A percentile compares a stretch with the other conserved stretches of the same genome.
These are phyloP conservation scores for Eustoma russellianum DNA, from an alignment of 257 asterid genomes.

Conservation along the genomic window DNA sequence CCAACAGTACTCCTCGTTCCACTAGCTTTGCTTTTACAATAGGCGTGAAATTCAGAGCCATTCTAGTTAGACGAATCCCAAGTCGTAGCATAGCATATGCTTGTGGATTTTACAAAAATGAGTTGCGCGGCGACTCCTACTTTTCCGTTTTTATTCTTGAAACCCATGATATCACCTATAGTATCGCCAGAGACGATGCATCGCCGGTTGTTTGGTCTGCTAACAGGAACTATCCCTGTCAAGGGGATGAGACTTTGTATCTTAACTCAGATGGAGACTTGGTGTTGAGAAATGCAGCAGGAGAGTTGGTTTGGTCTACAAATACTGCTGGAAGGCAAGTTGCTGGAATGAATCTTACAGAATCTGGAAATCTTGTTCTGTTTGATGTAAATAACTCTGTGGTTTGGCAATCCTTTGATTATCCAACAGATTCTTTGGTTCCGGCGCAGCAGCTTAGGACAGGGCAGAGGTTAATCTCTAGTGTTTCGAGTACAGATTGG, in stretches of 20 bases:
- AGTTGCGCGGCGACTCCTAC: slow-evolving; percentile 6
- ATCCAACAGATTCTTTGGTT: slow-evolving; percentile 17
- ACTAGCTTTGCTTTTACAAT: slow-evolving; percentile 1
- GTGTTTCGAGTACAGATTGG: slow-evolving; percentile 10
- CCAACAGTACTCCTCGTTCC: too few relatives aligned
- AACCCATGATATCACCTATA: too few relatives aligned
- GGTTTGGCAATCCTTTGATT: slow-evolving; percentile 26
- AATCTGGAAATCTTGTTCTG: slow-evolving; percentile 24
- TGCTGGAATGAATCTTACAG: slow-evolving; percentile 22
- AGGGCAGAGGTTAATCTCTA: slow-evolving; percentile 16
- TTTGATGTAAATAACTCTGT: slow-evolving; percentile 9
- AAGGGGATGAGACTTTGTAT: slow-evolving; percentile 17
- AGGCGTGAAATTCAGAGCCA: too few relatives aligned
- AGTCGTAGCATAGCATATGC: too few relatives aligned
- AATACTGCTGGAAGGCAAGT: slow-evolving; percentile 17
- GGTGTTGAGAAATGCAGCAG: slow-evolving; percentile 24
- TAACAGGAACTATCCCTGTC: slow-evolving; percentile 16
- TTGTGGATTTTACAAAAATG: too few relatives aligned
- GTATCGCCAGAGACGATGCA: neutral
- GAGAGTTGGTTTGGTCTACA: slow-evolving; percentile 28
- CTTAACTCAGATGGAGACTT: slow-evolving; percentile 23
- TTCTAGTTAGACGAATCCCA: too few relatives aligned
- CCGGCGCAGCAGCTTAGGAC: slow-evolving; percentile 12
- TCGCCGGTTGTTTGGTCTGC: slow-evolving; percentile 39
- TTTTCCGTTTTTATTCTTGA: slow-evolving; percentile 25